Percentiles rank a stretch among this genome's conserved stretches.
Evolutionary conservation across 768 basidiomycete species (phyloP).

Genomic region (Serpula lacrymans): DNA sequence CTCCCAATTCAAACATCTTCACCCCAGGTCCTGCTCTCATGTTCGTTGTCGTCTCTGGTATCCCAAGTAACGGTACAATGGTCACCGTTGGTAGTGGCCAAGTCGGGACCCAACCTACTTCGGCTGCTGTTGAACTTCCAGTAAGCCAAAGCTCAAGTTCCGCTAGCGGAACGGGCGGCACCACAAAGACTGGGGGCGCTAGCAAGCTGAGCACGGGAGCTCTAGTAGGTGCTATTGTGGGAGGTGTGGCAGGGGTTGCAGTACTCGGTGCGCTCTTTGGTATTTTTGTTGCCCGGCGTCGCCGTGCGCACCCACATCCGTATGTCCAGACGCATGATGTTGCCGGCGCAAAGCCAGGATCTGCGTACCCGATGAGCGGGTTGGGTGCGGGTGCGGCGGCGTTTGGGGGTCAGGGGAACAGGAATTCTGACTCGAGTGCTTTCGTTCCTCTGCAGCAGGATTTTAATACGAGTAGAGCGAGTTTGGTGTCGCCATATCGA

Average conservation of each 20-base stretch:
- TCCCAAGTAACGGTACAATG: constrained; percentile 76
- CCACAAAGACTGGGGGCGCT: constrained; percentile 9
- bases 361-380: constrained; percentile 36
- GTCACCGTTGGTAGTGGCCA: constrained; percentile 78
- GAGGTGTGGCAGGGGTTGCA: constrained; percentile 25
- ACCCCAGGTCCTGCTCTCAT: constrained; percentile 86
- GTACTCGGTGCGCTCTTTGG: constrained; percentile 35
- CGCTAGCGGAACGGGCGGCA: constrained; percentile 21
- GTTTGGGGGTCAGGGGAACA: constrained; percentile 18
- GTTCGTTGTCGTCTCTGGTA: constrained; percentile 79
- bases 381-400: constrained; percentile 17
- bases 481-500: constrained; percentile 39
- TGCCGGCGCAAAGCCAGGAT: no score
- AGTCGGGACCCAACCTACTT: constrained; percentile 66
- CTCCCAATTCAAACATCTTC: constrained; percentile 82
- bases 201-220: constrained; percentile 13
- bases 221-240: constrained; percentile 28
- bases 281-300: constrained; percentile 48
- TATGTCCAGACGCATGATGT: no score
- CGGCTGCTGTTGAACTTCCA: constrained; percentile 39
- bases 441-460: constrained; percentile 71
- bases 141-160: constrained; percentile 39
- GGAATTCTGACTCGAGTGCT: constrained; percentile 64
- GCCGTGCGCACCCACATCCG: constrained; percentile 36
- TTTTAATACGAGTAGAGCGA: constrained; percentile 55